Percentiles rank a stretch among this genome's conserved stretches.
Evolutionary conservation across 495 filamentous ascomycete species (phyloP).

Genomic region (Xylaria flabelliformis): DNA sequence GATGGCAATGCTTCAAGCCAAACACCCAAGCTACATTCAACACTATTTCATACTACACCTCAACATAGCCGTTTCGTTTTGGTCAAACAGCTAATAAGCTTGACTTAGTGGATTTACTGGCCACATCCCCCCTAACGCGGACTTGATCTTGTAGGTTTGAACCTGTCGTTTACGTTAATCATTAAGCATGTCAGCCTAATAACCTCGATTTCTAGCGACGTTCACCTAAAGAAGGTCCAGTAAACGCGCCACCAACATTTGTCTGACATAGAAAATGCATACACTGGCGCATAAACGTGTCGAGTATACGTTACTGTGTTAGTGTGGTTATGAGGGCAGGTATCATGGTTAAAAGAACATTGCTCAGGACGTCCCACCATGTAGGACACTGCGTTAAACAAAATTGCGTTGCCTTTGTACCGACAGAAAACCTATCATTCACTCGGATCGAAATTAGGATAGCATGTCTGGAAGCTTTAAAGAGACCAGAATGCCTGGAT

Average conservation of each 20-base stretch:
- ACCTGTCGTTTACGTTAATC: constrained; percentile 3
- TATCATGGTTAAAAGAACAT: background rate
- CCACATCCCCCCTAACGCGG: constrained; percentile 62
- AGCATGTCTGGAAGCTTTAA: background rate
- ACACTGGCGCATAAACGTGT: constrained; percentile 6
- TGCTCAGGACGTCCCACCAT: background rate
- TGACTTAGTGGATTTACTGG: constrained; percentile 66
- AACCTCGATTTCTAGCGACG: constrained; percentile 48
- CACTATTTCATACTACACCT: background rate
- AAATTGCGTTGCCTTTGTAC: background rate
- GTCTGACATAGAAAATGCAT: constrained; percentile 1
- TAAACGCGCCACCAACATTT: constrained; percentile 32
- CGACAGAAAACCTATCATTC: background rate
- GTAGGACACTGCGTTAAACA: background rate
- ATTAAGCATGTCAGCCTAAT: constrained; percentile 21
- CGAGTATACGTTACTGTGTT: background rate
- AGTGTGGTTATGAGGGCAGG: background rate
- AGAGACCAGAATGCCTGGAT: background rate
- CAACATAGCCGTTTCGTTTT: background rate
- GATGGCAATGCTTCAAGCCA: constrained; percentile 1
- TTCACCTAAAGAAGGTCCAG: constrained; percentile 56
- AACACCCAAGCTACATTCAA: background rate
- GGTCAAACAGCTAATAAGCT: constrained; percentile 35
- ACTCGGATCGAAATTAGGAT: background rate
- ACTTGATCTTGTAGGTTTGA: constrained; percentile 60